Evolutionary conservation across 495 filamentous ascomycete species (phyloP).

Genomic region (Halenospora varia): DNA sequence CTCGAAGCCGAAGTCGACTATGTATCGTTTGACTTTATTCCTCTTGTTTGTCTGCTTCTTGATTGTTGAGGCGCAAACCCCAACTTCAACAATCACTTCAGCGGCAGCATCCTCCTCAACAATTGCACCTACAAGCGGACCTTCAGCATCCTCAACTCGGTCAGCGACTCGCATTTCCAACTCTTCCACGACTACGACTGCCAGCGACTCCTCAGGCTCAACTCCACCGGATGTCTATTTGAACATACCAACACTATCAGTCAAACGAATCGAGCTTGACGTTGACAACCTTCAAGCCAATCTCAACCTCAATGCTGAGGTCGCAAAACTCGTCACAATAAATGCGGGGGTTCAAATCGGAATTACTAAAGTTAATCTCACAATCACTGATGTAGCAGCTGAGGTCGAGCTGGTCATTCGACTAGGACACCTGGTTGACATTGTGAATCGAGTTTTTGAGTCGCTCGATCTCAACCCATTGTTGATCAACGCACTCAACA

Average conservation of each 20-base stretch:
- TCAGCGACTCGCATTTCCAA: neutral
- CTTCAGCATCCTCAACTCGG: constrained; percentile 9
- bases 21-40: too few relatives aligned
- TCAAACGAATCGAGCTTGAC: constrained; percentile 51
- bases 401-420: constrained; percentile 52
- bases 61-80: neutral
- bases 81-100: constrained; percentile 6
- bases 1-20: too few relatives aligned
- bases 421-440: constrained; percentile 51
- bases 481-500: constrained; percentile 48
- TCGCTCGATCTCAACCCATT: constrained; percentile 54
- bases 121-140: constrained; percentile 15
- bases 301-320: constrained; percentile 50
- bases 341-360: constrained; percentile 51
- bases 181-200: constrained; percentile 16
- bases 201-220: constrained; percentile 14
- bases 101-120: constrained; percentile 18
- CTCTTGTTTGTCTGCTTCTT: neutral
- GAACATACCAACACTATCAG: constrained; percentile 48
- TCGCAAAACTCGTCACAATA: constrained; percentile 48
- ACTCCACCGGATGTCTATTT: constrained; percentile 49
- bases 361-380: constrained; percentile 53
- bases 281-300: constrained; percentile 51
- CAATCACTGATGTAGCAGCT: constrained; percentile 51
- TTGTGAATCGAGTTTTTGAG: constrained; percentile 52